phyloP scores from a whole-genome alignment of 2,329 filamentous ascomycete genomes.

The Aspergillus carbonarius region DNA sequence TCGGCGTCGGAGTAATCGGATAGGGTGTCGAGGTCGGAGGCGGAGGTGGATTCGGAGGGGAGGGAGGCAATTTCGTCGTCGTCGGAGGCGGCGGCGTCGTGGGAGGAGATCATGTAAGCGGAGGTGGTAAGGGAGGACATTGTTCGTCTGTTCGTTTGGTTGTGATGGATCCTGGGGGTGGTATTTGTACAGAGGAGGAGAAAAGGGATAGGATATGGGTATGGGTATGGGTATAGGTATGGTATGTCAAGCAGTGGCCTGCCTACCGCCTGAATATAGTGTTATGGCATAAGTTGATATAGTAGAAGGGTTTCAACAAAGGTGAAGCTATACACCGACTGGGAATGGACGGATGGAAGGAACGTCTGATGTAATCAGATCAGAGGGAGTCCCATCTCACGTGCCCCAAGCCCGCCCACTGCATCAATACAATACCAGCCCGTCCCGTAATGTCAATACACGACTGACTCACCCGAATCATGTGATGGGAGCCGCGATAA shows the following conservation, averaged over 20 bases:
- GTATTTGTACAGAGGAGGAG: conserved; percentile 4
- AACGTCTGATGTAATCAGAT: conserved; percentile 9
- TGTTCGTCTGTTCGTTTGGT: neutral
- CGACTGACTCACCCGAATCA: conserved; percentile 19
- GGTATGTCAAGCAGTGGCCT: conserved; percentile 36
- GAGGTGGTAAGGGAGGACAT: conserved; percentile 29
- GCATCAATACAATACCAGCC: neutral
- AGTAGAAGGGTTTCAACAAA: neutral
- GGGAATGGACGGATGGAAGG: neutral
- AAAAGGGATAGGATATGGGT: neutral
- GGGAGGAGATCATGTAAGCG: conserved; percentile 41
- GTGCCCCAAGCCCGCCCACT: neutral
- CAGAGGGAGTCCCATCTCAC: conserved; percentile 3
- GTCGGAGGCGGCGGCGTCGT: conserved; percentile 29
- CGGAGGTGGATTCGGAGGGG: conserved; percentile 40
- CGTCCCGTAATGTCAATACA: conserved; percentile 10
- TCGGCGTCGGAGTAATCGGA: conserved; percentile 76
- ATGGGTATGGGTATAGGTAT: no score
- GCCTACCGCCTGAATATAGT: conserved; percentile 32
- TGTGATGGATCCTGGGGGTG: neutral
- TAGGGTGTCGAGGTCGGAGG: conserved; percentile 44
- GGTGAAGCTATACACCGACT: neutral
- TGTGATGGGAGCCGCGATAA: conserved; percentile 16
- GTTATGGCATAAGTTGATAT: conserved; percentile 22
- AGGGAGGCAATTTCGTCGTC: conserved; percentile 46